phyloP scores from a whole-genome alignment of 2,329 filamentous ascomycete genomes.

The Phyllosticta citribraziliensis region DNA sequence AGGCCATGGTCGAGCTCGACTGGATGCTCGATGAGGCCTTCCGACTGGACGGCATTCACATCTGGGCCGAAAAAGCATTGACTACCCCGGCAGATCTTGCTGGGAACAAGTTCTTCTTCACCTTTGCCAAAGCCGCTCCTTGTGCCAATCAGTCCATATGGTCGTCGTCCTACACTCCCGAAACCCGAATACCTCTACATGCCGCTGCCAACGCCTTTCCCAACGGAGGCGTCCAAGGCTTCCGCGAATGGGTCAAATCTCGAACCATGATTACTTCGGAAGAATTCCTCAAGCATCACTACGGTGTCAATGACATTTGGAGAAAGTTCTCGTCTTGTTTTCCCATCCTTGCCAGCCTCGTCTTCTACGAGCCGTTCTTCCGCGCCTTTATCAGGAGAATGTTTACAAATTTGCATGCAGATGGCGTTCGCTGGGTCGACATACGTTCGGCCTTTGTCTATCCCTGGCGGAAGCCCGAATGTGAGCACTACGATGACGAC shows the following conservation, averaged over 20 bases:
- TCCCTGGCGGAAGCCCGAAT: constrained; percentile 56
- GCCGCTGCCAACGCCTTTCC: constrained; percentile 66
- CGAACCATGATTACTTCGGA: constrained; percentile 61
- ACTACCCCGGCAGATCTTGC: constrained; percentile 43
- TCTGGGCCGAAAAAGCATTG: constrained; percentile 51
- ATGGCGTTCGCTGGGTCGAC: constrained; percentile 80
- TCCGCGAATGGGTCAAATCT: constrained; percentile 65
- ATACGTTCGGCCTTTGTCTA: constrained; percentile 66
- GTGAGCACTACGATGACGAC: constrained; percentile 56
- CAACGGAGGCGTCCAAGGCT: constrained; percentile 58
- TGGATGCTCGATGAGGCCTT: constrained; percentile 67
- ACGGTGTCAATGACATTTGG: constrained; percentile 79
- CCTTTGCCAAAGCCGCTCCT: constrained; percentile 27
- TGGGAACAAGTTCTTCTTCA: constrained; percentile 50
- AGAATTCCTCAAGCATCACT: constrained; percentile 70
- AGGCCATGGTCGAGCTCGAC: constrained; percentile 83
- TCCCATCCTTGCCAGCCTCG: constrained; percentile 58
- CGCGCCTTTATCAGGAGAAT: constrained; percentile 63
- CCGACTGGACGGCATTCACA: constrained; percentile 61
- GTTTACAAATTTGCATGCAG: constrained; percentile 60
- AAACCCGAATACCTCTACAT: constrained; percentile 48
- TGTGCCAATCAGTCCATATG: constrained; percentile 49
- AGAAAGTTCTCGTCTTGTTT: constrained; percentile 70
- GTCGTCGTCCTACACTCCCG: constrained; percentile 51
- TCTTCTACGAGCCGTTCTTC: constrained; percentile 88